A percentile compares a stretch with the other conserved stretches of the same genome.
These are phyloP conservation scores for Amaranthus hypochondriacus DNA, from an alignment of 148 eudicot genomes.

Conservation along the genomic window DNA sequence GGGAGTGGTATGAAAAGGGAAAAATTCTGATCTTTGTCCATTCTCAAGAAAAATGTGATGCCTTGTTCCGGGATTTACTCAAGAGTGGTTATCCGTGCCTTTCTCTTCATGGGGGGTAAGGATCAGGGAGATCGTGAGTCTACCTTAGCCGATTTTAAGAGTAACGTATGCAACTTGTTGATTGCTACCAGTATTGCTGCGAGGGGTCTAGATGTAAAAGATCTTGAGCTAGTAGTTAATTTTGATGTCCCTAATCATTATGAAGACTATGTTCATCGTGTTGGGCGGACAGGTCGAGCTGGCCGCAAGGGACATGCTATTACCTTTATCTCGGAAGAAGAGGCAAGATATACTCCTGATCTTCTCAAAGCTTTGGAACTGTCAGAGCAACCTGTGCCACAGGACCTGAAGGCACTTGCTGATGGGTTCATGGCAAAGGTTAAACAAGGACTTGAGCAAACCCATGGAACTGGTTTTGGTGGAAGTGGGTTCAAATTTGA, in stretches of 20 bases:
- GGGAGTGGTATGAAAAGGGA: conserved; percentile 90
- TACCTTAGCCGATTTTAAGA: conserved; percentile 70
- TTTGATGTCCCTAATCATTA: conserved; percentile 79
- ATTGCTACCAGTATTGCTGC: conserved; percentile 82
- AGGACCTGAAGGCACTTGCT: conserved; percentile 67
- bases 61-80: conserved; percentile 58
- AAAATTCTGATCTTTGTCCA: conserved; percentile 70
- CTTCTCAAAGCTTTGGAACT: conserved; percentile 66
- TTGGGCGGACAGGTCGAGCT: conserved; percentile 83
- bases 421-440: conserved; percentile 74
- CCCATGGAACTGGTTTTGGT: conserved; percentile 78
- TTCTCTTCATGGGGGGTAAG: conserved; percentile 82
- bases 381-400: conserved; percentile 75
- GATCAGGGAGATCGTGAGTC: conserved; percentile 88
- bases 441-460: conserved; percentile 74
- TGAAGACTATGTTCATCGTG: conserved; percentile 84
- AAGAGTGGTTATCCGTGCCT: conserved; percentile 80
- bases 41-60: conserved; percentile 69
- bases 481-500: conserved; percentile 82
- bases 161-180: conserved; percentile 70
- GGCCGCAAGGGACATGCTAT: conserved; percentile 74
- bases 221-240: conserved; percentile 72
- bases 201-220: conserved; percentile 82
- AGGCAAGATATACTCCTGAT: conserved; percentile 70
- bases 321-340: conserved; percentile 68